Percentiles rank a stretch among this genome's conserved stretches.
These are phyloP conservation scores for Fusarium brevicatenulatum DNA, from an alignment of 2,329 filamentous ascomycete species.

Conservation along the genomic window DNA sequence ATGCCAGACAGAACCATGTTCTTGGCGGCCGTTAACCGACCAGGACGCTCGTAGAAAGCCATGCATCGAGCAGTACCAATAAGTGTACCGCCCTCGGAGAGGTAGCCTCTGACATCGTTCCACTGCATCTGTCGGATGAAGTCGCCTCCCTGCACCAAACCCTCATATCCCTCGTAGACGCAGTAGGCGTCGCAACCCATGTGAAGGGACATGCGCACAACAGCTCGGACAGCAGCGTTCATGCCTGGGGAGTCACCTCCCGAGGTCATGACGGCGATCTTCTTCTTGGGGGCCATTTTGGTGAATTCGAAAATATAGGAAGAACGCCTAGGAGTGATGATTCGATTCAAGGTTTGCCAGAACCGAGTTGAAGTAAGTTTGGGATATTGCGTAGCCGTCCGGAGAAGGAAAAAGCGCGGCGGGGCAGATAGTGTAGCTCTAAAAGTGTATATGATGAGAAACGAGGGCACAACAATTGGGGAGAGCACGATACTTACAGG, in stretches of 20 bases:
- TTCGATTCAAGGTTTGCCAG: slow-evolving; percentile 41
- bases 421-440: slow-evolving; percentile 46
- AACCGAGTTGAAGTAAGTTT: slow-evolving; percentile 22
- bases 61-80: slow-evolving; percentile 95
- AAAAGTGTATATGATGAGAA: slow-evolving; percentile 43
- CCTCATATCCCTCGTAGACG: slow-evolving; percentile 95
- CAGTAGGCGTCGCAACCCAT: slow-evolving; percentile 82
- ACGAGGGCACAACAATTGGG: slow-evolving; percentile 12
- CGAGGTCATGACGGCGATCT: slow-evolving; percentile 92
- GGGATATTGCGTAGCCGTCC: slow-evolving; percentile 41
- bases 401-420: slow-evolving; percentile 43
- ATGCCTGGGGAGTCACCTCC: slow-evolving; percentile 95
- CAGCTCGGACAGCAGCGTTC: slow-evolving; percentile 89
- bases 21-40: slow-evolving; percentile 86
- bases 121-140: slow-evolving; percentile 89
- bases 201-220: slow-evolving; percentile 91
- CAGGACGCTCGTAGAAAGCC: slow-evolving; percentile 88
- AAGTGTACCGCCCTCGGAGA: slow-evolving; percentile 92
- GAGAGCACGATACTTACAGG: slow-evolving; percentile 22
- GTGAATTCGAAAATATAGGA: slow-evolving; percentile 24
- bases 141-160: slow-evolving; percentile 87
- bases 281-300: slow-evolving; percentile 65
- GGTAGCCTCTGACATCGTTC: slow-evolving; percentile 94
- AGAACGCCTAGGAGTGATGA: slow-evolving; percentile 10
- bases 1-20: slow-evolving; percentile 95